Evolutionary conservation across 1,139 yeast species (phyloP).

Genomic region (Blastobotrys niveus): DNA sequence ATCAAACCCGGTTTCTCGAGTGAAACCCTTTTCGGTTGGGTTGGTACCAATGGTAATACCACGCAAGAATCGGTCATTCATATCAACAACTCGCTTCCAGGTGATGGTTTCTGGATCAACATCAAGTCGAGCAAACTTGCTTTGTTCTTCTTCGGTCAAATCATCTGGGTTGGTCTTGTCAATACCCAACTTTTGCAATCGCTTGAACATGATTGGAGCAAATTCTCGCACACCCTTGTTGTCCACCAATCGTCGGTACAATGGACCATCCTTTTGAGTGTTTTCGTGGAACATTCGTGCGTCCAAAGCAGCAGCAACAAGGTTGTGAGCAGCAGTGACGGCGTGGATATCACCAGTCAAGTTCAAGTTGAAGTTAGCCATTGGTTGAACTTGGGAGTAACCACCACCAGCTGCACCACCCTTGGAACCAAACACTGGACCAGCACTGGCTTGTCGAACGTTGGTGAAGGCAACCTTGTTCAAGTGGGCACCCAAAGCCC

Average conservation of each 20-base stretch:
- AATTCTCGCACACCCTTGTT: slow-evolving; percentile 79
- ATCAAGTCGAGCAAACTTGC: slow-evolving; percentile 75
- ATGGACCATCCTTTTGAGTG: slow-evolving; percentile 82
- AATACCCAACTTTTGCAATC: slow-evolving; percentile 78
- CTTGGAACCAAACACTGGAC: slow-evolving; percentile 97
- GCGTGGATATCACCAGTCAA: slow-evolving; percentile 98
- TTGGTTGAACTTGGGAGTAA: slow-evolving; percentile 95
- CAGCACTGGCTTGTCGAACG: slow-evolving; percentile 98
- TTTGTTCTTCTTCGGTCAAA: slow-evolving; percentile 72
- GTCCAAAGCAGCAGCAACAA: slow-evolving; percentile 95
- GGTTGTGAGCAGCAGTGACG: slow-evolving; percentile 88
- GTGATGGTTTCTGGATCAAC: slow-evolving; percentile 92
- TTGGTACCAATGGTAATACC: slow-evolving; percentile 91
- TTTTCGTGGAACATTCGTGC: slow-evolving; percentile 96
- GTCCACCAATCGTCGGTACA: slow-evolving; percentile 79
- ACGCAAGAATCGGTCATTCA: slow-evolving; percentile 88
- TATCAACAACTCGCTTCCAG: slow-evolving; percentile 95
- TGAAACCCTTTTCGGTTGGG: slow-evolving; percentile 86
- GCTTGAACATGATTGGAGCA: slow-evolving; percentile 68
- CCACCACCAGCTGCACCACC: slow-evolving; percentile 99
- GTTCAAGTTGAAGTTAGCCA: slow-evolving; percentile 99
- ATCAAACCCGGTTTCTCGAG: slow-evolving; percentile 89
- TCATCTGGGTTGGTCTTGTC: slow-evolving; percentile 76
- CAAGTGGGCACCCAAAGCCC: slow-evolving; percentile 92
- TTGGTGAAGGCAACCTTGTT: slow-evolving; percentile 85